Evolutionary conservation across 1,284 basidiomycete species (phyloP).

Genomic region (Sanghuangporus baumii): DNA sequence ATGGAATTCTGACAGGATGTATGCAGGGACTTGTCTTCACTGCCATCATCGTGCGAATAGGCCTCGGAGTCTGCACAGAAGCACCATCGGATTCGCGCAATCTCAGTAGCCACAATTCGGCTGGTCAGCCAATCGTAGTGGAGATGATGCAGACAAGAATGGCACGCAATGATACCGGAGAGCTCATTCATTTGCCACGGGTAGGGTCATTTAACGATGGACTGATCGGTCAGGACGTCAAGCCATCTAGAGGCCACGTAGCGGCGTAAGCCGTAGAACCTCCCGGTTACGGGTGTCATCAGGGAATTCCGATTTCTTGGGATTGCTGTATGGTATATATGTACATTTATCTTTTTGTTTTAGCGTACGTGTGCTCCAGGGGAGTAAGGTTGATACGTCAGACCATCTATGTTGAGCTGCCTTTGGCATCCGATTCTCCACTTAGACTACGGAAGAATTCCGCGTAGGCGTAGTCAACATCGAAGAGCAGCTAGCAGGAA

Average conservation of each 20-base stretch:
- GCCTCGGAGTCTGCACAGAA: slow-evolving; percentile 25
- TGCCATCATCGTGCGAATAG: slow-evolving; percentile 31
- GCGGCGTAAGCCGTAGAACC: not conserved
- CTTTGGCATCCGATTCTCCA: slow-evolving; percentile 28
- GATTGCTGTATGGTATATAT: not conserved
- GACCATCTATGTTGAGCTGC: not conserved
- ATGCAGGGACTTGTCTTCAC: slow-evolving; percentile 27
- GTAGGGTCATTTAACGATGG: not conserved
- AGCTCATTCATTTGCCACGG: not conserved
- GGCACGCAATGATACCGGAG: not conserved
- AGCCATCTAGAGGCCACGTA: not conserved
- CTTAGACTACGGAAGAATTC: slow-evolving; percentile 91
- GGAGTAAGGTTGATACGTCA: not conserved
- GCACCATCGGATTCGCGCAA: not conserved
- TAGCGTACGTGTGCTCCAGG: too few relatives aligned
- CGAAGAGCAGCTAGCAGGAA: slow-evolving; percentile 75
- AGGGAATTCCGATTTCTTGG: too few relatives aligned
- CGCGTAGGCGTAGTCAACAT: slow-evolving; percentile 94
- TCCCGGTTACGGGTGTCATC: not conserved
- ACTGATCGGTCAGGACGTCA: not conserved
- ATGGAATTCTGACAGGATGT: not conserved
- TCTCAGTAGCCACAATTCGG: not conserved
- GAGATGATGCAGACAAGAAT: not conserved
- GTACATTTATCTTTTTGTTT: too few relatives aligned
- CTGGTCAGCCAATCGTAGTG: not conserved